Evolutionary conservation across 1,139 yeast genomes (phyloP), one percentile per base, ranked within the genome.

Genomic region (Nematodospora anomalae): DNA sequence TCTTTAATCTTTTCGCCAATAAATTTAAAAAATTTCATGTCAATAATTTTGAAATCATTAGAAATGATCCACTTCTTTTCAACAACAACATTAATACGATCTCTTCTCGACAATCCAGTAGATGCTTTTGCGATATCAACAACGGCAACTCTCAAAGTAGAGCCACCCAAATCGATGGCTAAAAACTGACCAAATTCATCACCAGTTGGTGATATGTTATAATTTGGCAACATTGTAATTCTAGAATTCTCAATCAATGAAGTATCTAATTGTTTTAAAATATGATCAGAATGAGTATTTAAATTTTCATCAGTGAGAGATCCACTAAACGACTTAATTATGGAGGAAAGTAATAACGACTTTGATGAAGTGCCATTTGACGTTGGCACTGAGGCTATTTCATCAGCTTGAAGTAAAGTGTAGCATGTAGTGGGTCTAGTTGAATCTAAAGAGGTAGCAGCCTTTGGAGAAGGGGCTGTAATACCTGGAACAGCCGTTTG

Each of bases 91-190:
- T 57, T 46, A 16, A 65, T 53, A 18, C 40, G 28, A n/a, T 46
- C 45, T 7, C 33, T 30, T 28, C 44, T 33, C 4, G 36, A 24
- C 12, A n/a, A 23, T 7, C 20, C 9, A 6, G 27, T 16, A 4
- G 15, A 16, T 7, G 51, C 49, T 4, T 53, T 43, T 6, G 51
- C 58, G 27, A 70, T 66, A 26, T 59, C 53, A n/a, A 76, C 60
- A n/a, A 71, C 63, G 2, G 77, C 69, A 4, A 74, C 60, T 30
- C 80, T 58, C 30, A 76, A 56, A 2, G 80, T 76, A 4, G 78
- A 69, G 1, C 83, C 83, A 6, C 83, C 83, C 38, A 77, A 54
- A 47, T 77, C 83, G 20, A 77, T 61, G 24, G 68, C 74, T 44
- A 76, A 57, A 42, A 49, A 71, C 27, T 59, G 58, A 3, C 81